phyloP scores from a whole-genome alignment of 495 filamentous ascomycete species.

The Jackrogersella minutella region DNA sequence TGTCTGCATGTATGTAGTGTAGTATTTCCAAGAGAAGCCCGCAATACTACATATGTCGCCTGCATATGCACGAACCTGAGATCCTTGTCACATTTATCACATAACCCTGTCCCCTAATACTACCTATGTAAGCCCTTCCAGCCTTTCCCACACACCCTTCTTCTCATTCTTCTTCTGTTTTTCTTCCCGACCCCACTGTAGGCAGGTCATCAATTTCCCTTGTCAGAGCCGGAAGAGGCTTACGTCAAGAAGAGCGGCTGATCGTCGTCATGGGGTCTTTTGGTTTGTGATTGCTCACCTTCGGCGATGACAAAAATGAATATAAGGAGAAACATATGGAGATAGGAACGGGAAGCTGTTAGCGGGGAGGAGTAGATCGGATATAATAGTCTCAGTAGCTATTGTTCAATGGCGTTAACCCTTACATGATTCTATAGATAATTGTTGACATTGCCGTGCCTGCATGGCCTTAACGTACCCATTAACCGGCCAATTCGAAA shows the following conservation, averaged over 20 bases:
- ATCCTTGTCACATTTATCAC: slow-evolving; percentile 18
- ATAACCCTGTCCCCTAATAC: slow-evolving; percentile 1
- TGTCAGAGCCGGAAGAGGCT: slow-evolving; percentile 35
- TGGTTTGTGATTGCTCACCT: slow-evolving; percentile 24
- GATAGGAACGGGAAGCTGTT: slow-evolving; percentile 18
- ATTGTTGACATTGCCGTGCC: slow-evolving; percentile 15
- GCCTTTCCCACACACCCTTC: slow-evolving; percentile 2
- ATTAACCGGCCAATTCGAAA: background rate
- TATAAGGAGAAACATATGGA: background rate
- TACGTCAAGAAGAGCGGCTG: slow-evolving; percentile 38
- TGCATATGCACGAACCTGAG: slow-evolving; percentile 32
- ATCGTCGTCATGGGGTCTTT: slow-evolving; percentile 34
- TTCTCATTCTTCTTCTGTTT: too few relatives aligned
- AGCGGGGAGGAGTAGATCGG: slow-evolving; percentile 25
- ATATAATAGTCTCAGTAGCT: slow-evolving; percentile 27
- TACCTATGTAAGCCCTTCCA: too few relatives aligned
- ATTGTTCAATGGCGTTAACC: slow-evolving; percentile 30
- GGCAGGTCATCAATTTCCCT: slow-evolving; percentile 37
- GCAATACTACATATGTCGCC: slow-evolving; percentile 4
- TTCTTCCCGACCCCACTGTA: slow-evolving; percentile 23
- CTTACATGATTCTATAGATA: slow-evolving; percentile 36
- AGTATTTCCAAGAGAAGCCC: slow-evolving; percentile 14
- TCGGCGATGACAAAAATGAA: slow-evolving; percentile 2
- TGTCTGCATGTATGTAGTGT: too few relatives aligned
- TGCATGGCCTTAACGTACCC: background rate